phyloP scores from a whole-genome alignment of 305 asterid species.

The Fraxinus paxiana region DNA sequence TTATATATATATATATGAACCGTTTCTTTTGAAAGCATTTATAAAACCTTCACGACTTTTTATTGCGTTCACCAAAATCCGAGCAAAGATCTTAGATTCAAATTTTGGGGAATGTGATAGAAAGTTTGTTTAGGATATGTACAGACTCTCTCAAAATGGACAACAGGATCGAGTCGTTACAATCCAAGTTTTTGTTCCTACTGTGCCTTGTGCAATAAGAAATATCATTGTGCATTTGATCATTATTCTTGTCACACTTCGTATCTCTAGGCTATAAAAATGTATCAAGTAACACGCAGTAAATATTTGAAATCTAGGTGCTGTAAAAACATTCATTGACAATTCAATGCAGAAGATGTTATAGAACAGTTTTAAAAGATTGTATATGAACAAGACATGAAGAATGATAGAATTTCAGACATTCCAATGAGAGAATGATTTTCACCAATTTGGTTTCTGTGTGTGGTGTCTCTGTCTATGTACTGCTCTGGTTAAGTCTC shows the following conservation, averaged over 20 bases:
- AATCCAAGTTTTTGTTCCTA: neutral
- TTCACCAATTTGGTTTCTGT: slow-evolving; percentile 36
- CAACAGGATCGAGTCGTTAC: neutral
- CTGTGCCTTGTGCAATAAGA: neutral
- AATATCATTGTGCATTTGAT: neutral
- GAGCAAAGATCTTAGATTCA: neutral
- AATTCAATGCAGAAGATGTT: slow-evolving; percentile 10
- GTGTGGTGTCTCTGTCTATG: slow-evolving; percentile 28
- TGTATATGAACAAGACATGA: slow-evolving; percentile 28
- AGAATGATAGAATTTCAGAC: slow-evolving; percentile 25
- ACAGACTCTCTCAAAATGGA: neutral
- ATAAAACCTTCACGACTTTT: neutral
- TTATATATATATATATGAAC: too few species aligned
- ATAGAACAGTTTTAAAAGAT: slow-evolving; percentile 1
- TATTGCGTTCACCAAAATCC: neutral
- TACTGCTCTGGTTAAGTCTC: slow-evolving; percentile 18
- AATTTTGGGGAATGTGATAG: neutral
- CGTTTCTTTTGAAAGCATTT: too few species aligned
- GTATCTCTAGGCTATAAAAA: neutral
- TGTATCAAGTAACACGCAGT: neutral
- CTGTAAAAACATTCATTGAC: neutral
- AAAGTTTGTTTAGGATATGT: neutral
- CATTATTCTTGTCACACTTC: neutral
- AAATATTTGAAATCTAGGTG: neutral
- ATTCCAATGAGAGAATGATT: slow-evolving; percentile 37